Conservation (phyloP, 108 stramenopile species). For the Craspedostauros australis region DNA sequence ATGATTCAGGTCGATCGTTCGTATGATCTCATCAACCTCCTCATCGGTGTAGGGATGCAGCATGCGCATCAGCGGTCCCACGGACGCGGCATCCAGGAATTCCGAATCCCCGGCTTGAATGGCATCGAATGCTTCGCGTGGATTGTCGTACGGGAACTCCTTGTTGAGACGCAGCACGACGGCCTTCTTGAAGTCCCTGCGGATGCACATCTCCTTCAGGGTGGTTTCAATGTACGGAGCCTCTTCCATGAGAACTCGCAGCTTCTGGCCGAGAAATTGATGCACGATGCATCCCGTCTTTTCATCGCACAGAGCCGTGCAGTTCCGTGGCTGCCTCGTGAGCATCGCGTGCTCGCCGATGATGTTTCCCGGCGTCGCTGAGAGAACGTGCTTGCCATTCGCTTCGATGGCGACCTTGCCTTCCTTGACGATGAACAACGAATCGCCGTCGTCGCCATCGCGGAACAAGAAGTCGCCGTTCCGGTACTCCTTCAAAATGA, state of each 20-base stretch:
- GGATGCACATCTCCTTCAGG: constrained; percentile 54
- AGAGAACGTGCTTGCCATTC: constrained; percentile 30
- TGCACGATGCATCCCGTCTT: constrained; percentile 40
- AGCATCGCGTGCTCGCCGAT: constrained; percentile 54
- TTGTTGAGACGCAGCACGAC: constrained; percentile 47
- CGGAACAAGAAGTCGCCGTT: constrained; percentile 38
- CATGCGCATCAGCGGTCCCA: constrained; percentile 33
- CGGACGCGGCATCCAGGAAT: constrained; percentile 22
- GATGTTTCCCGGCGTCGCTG: constrained; percentile 39
- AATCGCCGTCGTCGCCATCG: constrained; percentile 33
- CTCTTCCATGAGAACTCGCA: constrained; percentile 42
- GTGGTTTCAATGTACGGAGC: constrained; percentile 45
- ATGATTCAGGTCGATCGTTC: constrained; percentile 45
- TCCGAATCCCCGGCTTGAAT: constrained; percentile 10
- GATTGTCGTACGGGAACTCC: constrained; percentile 54
- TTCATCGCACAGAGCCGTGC: constrained; percentile 35
- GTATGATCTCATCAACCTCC: constrained; percentile 46
- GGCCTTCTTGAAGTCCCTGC: constrained; percentile 81
- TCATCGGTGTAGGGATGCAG: constrained; percentile 50
- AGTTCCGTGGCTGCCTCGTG: constrained; percentile 34
- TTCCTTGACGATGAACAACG: constrained; percentile 46
- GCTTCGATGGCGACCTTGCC: constrained; percentile 43
- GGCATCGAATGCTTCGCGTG: constrained; percentile 34
- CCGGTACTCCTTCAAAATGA: constrained; percentile 11
- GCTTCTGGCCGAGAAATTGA: constrained; percentile 28